Percentiles rank a stretch among this genome's conserved stretches.
phyloP scores from a whole-genome alignment of 1,139 yeast species.

The Suhomyces panamericanus region DNA sequence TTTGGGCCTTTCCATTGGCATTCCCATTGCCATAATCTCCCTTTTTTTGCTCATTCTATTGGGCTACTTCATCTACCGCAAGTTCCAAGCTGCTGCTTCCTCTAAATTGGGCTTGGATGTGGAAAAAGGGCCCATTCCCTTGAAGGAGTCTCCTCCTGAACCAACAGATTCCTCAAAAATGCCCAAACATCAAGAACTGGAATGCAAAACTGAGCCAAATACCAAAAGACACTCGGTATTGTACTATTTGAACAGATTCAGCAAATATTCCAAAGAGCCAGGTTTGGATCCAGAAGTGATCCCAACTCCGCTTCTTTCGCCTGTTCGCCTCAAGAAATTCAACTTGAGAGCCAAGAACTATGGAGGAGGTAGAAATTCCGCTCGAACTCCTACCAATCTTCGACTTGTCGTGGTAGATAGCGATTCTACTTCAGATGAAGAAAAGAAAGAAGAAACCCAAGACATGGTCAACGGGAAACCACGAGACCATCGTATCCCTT shows the following conservation, averaged over 20 bases:
- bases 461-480: not conserved
- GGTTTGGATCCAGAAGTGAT: slow-evolving; percentile 5
- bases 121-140: not conserved
- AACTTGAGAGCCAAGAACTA: slow-evolving; percentile 17
- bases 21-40: slow-evolving; percentile 40
- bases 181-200: not conserved
- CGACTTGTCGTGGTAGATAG: slow-evolving; percentile 4
- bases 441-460: not conserved
- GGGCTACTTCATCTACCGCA: slow-evolving; percentile 19
- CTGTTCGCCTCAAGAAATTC: slow-evolving; percentile 37
- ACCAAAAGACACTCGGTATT: slow-evolving; percentile 6
- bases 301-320: slow-evolving; percentile 23
- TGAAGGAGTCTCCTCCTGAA: not conserved
- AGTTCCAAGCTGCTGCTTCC: not conserved
- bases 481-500: not conserved
- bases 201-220: not conserved
- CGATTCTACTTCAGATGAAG: not conserved
- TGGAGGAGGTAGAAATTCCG: not conserved
- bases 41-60: slow-evolving; percentile 27
- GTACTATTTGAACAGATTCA: slow-evolving; percentile 17
- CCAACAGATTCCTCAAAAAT: too few relatives aligned
- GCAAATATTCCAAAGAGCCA: slow-evolving; percentile 16
- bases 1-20: slow-evolving; percentile 44
- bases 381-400: slow-evolving; percentile 2
- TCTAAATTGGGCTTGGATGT: not conserved